Conservation (phyloP, 2,329 filamentous ascomycete genomes). For the Blastomyces gilchristii region DNA sequence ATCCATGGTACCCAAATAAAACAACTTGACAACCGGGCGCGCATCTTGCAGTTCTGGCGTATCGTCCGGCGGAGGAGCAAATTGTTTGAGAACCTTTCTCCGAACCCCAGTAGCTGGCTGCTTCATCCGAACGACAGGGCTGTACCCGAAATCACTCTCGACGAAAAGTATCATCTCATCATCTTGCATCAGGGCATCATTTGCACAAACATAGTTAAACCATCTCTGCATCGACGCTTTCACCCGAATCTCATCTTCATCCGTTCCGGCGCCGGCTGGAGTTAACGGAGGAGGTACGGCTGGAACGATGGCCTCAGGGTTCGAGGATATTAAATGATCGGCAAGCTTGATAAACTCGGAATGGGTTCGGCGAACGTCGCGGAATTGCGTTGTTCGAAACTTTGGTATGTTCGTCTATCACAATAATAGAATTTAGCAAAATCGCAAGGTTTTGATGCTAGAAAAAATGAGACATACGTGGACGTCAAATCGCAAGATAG, state of each 20-base stretch:
- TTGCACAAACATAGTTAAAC: slow-evolving; percentile 87
- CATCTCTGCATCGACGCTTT: slow-evolving; percentile 86
- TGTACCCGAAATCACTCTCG: slow-evolving; percentile 98
- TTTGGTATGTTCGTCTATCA: slow-evolving; percentile 91
- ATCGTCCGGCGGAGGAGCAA: slow-evolving; percentile 92
- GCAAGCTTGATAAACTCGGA: slow-evolving; percentile 95
- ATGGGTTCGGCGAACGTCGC: slow-evolving; percentile 89
- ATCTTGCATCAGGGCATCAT: slow-evolving; percentile 85
- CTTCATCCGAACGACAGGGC: slow-evolving; percentile 87
- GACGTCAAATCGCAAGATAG: slow-evolving; percentile 88
- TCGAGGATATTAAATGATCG: slow-evolving; percentile 92
- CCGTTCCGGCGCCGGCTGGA: slow-evolving; percentile 86
- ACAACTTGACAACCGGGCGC: slow-evolving; percentile 82
- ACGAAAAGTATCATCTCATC: slow-evolving; percentile 97
- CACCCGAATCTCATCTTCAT: slow-evolving; percentile 84
- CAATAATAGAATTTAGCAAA: not conserved
- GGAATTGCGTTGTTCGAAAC: slow-evolving; percentile 95
- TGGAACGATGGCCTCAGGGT: slow-evolving; percentile 87
- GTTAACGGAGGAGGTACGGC: slow-evolving; percentile 92
- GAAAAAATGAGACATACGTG: slow-evolving; percentile 54
- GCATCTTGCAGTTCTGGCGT: slow-evolving; percentile 88
- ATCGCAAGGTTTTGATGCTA: not conserved
- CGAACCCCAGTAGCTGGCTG: slow-evolving; percentile 93
- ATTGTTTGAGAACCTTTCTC: slow-evolving; percentile 93
- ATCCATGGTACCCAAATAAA: slow-evolving; percentile 93